phyloP scores from a whole-genome alignment of 2,329 filamentous ascomycete genomes.

The Fusarium sterilihyphosum region DNA sequence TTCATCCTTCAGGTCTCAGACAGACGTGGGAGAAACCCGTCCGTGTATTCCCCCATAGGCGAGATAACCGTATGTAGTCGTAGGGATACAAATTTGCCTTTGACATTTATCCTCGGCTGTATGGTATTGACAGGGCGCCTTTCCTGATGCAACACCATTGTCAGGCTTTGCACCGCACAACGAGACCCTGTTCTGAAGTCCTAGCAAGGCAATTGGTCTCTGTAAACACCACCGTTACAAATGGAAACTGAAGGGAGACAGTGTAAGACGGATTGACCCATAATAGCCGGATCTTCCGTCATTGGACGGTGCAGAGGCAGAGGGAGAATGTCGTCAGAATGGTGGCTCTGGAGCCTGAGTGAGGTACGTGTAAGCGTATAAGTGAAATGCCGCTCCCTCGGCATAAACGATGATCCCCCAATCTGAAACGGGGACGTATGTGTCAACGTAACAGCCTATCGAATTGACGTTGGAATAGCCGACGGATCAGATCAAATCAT shows the following conservation, averaged over 20 bases:
- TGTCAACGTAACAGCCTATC: conserved; percentile 36
- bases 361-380: conserved; percentile 22
- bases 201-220: conserved; percentile 12
- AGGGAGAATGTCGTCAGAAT: conserved; percentile 27
- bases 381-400: conserved; percentile 29
- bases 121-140: conserved; percentile 6
- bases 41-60: conserved; percentile 24
- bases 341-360: conserved; percentile 4
- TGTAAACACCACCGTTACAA: conserved; percentile 8
- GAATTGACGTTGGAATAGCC: conserved; percentile 6
- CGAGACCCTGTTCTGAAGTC: conserved; percentile 5
- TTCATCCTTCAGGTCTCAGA: conserved; percentile 13
- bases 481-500: conserved; percentile 3
- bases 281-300: conserved; percentile 11
- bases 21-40: conserved; percentile 3
- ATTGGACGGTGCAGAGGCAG: conserved; percentile 20
- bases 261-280: conserved; percentile 23
- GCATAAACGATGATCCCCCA: conserved; percentile 12
- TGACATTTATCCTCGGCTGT: not conserved
- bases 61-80: conserved; percentile 11
- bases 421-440: conserved; percentile 34
- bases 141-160: conserved; percentile 21
- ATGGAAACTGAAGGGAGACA: conserved; percentile 20
- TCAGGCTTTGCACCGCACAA: conserved; percentile 21
- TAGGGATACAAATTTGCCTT: not conserved